A percentile compares a stretch with the other conserved stretches of the same genome.
Conservation (phyloP, 371 early-diverging fungal genomes). For the Apophysomyces variabilis region DNA sequence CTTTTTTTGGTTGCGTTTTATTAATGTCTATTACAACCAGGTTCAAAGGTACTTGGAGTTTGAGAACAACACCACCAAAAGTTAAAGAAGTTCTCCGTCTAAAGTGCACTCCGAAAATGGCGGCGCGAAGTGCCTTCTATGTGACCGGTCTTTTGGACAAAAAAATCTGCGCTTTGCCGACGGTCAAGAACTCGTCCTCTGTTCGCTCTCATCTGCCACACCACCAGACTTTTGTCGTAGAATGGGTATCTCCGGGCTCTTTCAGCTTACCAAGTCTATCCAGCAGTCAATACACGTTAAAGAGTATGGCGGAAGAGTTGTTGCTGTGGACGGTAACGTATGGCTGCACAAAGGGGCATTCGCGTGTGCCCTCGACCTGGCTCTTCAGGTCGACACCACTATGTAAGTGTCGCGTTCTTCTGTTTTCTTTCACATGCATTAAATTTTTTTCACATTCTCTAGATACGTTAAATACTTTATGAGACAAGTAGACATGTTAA, state of each 20-base stretch:
- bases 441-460: constrained; percentile 3
- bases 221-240: background rate
- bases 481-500: constrained; percentile 71
- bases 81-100: too few relatives aligned
- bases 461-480: constrained; percentile 83
- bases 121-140: background rate
- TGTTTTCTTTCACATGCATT: background rate
- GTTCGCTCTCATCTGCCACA: constrained; percentile 10
- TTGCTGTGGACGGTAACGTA: constrained; percentile 93
- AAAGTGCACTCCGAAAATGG: background rate
- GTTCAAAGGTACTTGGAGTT: too few relatives aligned
- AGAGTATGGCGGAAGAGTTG: constrained; percentile 69
- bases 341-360: constrained; percentile 93
- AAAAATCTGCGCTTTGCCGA: constrained; percentile 3
- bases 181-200: background rate
- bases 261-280: constrained; percentile 78
- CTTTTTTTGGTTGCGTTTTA: too few relatives aligned
- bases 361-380: constrained; percentile 79
- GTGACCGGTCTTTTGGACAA: constrained; percentile 9
- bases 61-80: too few relatives aligned
- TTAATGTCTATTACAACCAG: too few relatives aligned
- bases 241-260: constrained; percentile 90
- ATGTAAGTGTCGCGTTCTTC: constrained; percentile 21
- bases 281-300: constrained; percentile 67
- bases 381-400: constrained; percentile 40